These are phyloP conservation scores for Diaporthe nobilis DNA, from an alignment of 2,329 filamentous ascomycete genomes.

Conservation along the genomic window DNA sequence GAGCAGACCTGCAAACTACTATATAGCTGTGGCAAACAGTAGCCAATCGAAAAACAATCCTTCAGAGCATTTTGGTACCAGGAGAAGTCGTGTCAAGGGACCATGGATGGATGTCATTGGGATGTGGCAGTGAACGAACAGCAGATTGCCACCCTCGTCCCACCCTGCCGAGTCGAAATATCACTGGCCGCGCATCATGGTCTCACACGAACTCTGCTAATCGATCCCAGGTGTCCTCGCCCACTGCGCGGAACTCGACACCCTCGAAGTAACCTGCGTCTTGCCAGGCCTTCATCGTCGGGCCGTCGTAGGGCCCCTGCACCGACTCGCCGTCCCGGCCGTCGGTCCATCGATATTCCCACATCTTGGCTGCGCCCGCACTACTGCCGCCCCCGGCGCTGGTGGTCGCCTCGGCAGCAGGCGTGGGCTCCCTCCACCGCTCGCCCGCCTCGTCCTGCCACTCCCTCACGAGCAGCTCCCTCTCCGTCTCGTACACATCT, in stretches of 20 bases:
- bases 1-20: background rate
- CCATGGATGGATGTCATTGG: background rate
- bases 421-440: conserved; percentile 74
- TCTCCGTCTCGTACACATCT: conserved; percentile 92
- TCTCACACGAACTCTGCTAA: conserved; percentile 49
- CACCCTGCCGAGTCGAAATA: background rate
- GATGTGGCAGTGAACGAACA: background rate
- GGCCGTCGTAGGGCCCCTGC: conserved; percentile 89
- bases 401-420: conserved; percentile 48
- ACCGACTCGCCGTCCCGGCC: conserved; percentile 82
- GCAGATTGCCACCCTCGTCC: background rate
- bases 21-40: background rate
- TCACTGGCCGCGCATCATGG: background rate
- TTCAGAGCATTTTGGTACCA: background rate
- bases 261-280: conserved; percentile 95
- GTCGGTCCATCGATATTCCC: conserved; percentile 96
- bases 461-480: conserved; percentile 86
- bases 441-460: conserved; percentile 90
- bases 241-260: conserved; percentile 80
- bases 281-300: conserved; percentile 92
- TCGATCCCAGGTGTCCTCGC: conserved; percentile 68
- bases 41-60: background rate
- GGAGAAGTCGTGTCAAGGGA: background rate
- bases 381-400: conserved; percentile 11
- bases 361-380: conserved; percentile 62